Base-by-base conservation (phyloP, 768 basidiomycete species). In the Daedaleopsis nitida region DNA sequence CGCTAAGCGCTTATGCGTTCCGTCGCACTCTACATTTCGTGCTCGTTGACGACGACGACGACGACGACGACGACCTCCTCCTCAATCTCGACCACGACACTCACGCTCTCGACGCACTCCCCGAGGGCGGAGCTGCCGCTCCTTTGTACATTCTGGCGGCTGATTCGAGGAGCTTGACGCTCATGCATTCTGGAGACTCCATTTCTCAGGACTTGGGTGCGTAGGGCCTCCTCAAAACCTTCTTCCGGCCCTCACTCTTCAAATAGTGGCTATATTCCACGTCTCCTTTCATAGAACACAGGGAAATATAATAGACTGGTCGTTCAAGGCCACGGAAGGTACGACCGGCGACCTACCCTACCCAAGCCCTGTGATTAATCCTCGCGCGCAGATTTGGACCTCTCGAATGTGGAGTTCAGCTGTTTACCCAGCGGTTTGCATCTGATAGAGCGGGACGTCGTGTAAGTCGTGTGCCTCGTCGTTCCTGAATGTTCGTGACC, bases 261-360 rank as follows among this genome's bases (percentile, higher is more conserved):
- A 39, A 44, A 12, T 17, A 92, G 91, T 91, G 69, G 89, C 91
- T 12, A 88, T 92, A 70, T 93, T 92, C 63, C 91, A 93, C 74
- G 81, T 87, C 17, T 91, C 90, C 7, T 94, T 94, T 68, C 92
- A 94, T 74, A 88, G 90, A 1, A 94, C 91, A 21, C 82, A 84
- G 65, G 92, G 92, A 14, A 92, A 92, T 70, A 71, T 86, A 14
- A 77, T 93, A 14, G 91, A 93, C 73, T 94, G 92, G 92, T 85
- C 81, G 47, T 70, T 89, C 34, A 91, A 86, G 68, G 84, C 86
- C 10, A 85, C 78, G 69, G 83, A 91, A 61, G 89, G 91, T 87
- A 45, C 45, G 80, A 16, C 16, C 34, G 16, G 19, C 10, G 43
- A 32, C 8, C 19, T 19, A 9, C 19, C 35, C 23, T 47, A 4